Base-by-base conservation (phyloP, 305 asterid species). In the Fraxinus sp. region DNA sequence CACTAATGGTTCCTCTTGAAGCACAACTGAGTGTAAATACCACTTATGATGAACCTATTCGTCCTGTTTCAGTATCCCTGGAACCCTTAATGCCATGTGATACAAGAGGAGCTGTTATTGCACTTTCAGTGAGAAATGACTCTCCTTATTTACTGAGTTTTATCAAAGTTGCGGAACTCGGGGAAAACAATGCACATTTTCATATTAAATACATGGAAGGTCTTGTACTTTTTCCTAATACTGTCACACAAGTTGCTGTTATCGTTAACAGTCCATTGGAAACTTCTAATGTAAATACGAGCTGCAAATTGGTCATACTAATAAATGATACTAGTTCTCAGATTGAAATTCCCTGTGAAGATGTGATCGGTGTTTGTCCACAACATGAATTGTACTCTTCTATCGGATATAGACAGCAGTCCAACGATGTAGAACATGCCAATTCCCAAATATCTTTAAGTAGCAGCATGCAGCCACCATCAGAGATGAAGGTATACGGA, bases 221-320 rank as follows among this genome's bases (percentile, higher is more conserved):
- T 75, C 92, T 95, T 24, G 78, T 94, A 37, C 91, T 95, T 83
- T 95, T 92, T 77, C 99, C 99, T 5, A 66, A 83, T 33, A 84
- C 95, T 76, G 80, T 76, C 66, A 95, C 97, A 5, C 97, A 88
- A 83, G 94, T 91, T 14, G 99, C 98, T 84, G 81, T 92, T 79
- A 82, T 92, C 37, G 85, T 81, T 77, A 89, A 81, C 81, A 83
- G 84, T 83, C 81, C 78, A 78, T 64, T 64, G 73, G 86, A 81
- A 80, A 78, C 80, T 92, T 77, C 83, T 91, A 88, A 83, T 73
- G 87, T 75, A 32, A 73, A 76, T 79, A 52, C 80, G 88, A 77
- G 82, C 39, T 94, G 99, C 86, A 94, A 88, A 85, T 52, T 95
- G 78, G 80, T 85, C 10, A 66, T 94, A 81, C 62, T 68, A 82